A percentile compares a stretch with the other conserved stretches of the same genome.
These are phyloP conservation scores for Copromyces sp. DNA, from an alignment of 495 filamentous ascomycete species.

Conservation along the genomic window DNA sequence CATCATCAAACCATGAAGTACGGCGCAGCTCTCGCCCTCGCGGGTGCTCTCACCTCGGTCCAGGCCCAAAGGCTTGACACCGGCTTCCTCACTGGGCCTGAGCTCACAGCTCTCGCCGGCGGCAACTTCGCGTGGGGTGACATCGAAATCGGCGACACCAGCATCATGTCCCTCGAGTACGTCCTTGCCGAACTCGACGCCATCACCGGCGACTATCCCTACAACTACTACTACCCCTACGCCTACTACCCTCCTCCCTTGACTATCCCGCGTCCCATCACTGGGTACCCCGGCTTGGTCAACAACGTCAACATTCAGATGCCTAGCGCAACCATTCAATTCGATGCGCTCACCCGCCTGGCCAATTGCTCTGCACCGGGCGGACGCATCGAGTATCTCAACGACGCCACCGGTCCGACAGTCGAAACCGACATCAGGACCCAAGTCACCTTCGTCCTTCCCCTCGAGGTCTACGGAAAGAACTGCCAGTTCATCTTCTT, in stretches of 20 bases:
- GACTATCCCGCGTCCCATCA: neutral
- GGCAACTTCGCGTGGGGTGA: neutral
- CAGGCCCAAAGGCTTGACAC: neutral
- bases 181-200: neutral
- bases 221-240: neutral
- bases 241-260: neutral
- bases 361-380: neutral
- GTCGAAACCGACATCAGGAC: neutral
- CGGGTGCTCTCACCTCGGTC: neutral
- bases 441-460: neutral
- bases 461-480: neutral
- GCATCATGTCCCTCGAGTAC: neutral
- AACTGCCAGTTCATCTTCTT: neutral
- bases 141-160: neutral
- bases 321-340: neutral
- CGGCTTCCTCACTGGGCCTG: neutral
- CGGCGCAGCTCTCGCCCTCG: neutral
- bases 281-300: neutral
- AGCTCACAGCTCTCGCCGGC: neutral
- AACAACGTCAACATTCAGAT: neutral
- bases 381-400: neutral
- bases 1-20: neutral
- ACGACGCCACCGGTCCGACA: neutral
- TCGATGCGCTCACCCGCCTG: neutral
- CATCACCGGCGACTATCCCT: neutral